A percentile compares a stretch with the other conserved stretches of the same genome.
These are phyloP conservation scores for Colletotrichum aenigma DNA, from an alignment of 2,329 filamentous ascomycete genomes.

Conservation along the genomic window DNA sequence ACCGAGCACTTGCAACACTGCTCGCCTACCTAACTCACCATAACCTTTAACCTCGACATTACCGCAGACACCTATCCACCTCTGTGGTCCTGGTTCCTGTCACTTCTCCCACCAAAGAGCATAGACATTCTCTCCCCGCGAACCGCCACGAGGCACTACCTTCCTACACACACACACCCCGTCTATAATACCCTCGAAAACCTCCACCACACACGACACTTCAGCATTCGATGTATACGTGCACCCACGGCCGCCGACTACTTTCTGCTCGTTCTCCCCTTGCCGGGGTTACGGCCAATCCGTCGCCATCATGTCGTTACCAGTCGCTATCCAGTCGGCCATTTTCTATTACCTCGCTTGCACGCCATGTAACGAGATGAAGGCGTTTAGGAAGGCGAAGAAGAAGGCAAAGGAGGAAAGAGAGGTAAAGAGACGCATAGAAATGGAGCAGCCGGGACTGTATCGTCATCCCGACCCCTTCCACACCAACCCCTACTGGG, in stretches of 20 bases:
- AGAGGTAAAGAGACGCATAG: conserved; percentile 66
- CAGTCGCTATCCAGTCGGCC: conserved; percentile 72
- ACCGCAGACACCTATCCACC: neutral
- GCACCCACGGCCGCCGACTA: neutral
- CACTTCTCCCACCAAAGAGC: neutral
- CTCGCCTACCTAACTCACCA: neutral
- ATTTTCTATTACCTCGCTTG: conserved; percentile 81
- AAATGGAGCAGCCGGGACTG: conserved; percentile 71
- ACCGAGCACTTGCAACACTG: neutral
- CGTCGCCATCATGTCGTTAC: conserved; percentile 48
- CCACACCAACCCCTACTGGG: conserved; percentile 88
- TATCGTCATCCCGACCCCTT: conserved; percentile 85
- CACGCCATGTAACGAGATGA: conserved; percentile 76
- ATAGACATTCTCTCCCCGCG: neutral
- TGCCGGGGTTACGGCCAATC: conserved; percentile 12
- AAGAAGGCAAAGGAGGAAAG: conserved; percentile 72
- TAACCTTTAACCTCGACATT: neutral
- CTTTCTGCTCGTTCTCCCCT: neutral
- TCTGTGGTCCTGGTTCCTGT: neutral
- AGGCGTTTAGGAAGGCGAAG: conserved; percentile 72
- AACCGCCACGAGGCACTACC: neutral
- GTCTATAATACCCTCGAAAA: conserved; percentile 1
- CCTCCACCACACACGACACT: neutral
- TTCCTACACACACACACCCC: neutral
- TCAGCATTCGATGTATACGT: conserved; percentile 8